These are phyloP conservation scores for Begonia masoniana DNA, from an alignment of 306 rosid species.

Conservation along the genomic window DNA sequence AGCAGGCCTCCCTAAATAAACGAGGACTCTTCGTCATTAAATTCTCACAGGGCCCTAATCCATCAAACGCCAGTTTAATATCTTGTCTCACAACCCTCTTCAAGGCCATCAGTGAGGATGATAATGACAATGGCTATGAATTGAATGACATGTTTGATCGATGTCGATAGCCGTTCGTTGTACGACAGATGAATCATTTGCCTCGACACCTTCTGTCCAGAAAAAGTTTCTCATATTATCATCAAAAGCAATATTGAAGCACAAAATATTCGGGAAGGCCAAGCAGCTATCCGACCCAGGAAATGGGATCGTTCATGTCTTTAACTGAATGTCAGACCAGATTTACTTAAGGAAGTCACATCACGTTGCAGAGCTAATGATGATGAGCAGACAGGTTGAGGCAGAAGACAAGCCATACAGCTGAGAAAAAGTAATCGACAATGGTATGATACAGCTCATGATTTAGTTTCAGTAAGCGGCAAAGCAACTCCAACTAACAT, in stretches of 20 bases:
- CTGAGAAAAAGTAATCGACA: background rate
- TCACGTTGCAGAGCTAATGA: background rate
- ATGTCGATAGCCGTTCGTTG: slow-evolving; percentile 24
- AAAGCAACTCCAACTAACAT: too few species aligned
- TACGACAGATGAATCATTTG: slow-evolving; percentile 18
- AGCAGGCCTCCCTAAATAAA: slow-evolving; percentile 30
- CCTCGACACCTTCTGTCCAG: slow-evolving; percentile 18
- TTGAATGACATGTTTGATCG: slow-evolving; percentile 1
- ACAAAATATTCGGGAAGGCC: slow-evolving; percentile 8
- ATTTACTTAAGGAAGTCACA: background rate
- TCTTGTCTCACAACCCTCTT: background rate
- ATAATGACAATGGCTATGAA: background rate
- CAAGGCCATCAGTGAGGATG: background rate
- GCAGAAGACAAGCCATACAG: background rate
- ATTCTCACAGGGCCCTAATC: background rate
- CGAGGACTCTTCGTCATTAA: slow-evolving; percentile 19
- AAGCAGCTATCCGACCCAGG: background rate
- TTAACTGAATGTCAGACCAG: too few species aligned
- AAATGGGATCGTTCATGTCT: background rate
- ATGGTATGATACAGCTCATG: background rate
- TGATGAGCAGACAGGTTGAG: background rate
- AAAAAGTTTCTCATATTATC: slow-evolving; percentile 50
- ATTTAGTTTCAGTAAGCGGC: too few species aligned
- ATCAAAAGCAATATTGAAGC: slow-evolving; percentile 21
- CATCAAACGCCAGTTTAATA: slow-evolving; percentile 6